Base-by-base conservation (phyloP, 495 filamentous ascomycete genomes). In the Talaromyces stipitatus region DNA sequence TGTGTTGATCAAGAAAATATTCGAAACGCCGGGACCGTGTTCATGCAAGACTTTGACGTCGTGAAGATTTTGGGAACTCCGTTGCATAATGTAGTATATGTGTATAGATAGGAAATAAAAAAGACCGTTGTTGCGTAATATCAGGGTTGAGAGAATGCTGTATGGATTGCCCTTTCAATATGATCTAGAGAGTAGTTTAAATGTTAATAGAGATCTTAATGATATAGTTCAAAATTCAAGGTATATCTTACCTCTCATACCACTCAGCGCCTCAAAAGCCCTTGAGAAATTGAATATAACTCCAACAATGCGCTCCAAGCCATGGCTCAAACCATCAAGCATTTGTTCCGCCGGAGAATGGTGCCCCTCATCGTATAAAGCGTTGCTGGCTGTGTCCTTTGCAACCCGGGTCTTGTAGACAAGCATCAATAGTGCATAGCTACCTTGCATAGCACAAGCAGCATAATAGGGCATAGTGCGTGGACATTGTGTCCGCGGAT, bases 371-470 rank as follows among this genome's bases (percentile, higher is more conserved):
- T 68, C 69, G 54, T 65, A 60, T 16, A 63, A 64, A 1, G 68
- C 63, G 16, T 76, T 76, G 8, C 69, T 67, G 12, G 75, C 72
- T 28, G 77, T 33, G 26, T 72, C 77, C 14, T 76, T 80, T 50
- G 73, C 73, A 14, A 79, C 70, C 20, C 76, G 74, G 2, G 78
- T 72, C 47, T 77, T 76, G 61, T 76, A 74, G 56, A 69, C 76
- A 1, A 75, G 64, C 81, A 85, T 85, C 22, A 84, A 71, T 65
- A 85, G 71, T 7, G 81, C 80, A 58, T 85, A 85, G 58, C 78
- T 82, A 45, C 78, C 77, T 61, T 85, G 82, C 81, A 85, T 84
- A 8, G 82, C 72, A 60, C 82, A 85, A 58, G 80, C 83, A 16
- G 82, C 79, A 56, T 84, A 84, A 0, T 78, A 75, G 0, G 82